Evolutionary conservation across 148 eudicot genomes (phyloP), one percentile per base, ranked within the genome.

Genomic region (Gaultheria prostrata): DNA sequence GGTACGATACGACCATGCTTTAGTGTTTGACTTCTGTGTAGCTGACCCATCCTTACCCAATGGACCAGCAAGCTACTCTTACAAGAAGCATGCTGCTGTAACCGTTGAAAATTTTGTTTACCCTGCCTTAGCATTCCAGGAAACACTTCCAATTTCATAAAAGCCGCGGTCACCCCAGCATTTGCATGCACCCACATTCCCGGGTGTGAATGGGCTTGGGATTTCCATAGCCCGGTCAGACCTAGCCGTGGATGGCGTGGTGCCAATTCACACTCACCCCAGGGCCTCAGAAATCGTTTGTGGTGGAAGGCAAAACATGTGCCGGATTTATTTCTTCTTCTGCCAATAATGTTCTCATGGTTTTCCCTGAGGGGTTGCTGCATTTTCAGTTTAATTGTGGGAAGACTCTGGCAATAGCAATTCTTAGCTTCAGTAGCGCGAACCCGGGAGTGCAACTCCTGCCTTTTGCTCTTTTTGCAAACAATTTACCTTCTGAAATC

Each of bases 251-350:
- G 94, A 87, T 1, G 98, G 98, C 4, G 98, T 95, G 4, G 80
- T 92, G 20, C 98, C 98, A 3, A 78, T 95, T 83, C 98, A 95
- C 95, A 95, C 95, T 1, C 98, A 95, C 88, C 96, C 98, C 0
- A 92, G 87, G 0, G 98, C 84, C 0, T 83, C 92, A 0, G 98
- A 94, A 78, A 43, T 92, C 6, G 79, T 93, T 0, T 45, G 96
- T 95, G 1, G 78, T 87, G 17, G 82, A 92, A 69, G 98, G 98
- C 0, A 69, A 82, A 8, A 88, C 93, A 39, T 83, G 88, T 59
- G 95, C 98, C 0, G 97, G 98, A 0, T 92, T 95, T 65, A 69
- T 95, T 14, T 89, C 91, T 20, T 93, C 93, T 1, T 11, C 15
- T 50, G 93, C 83, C 33, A 93, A 92, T 65, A 28, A 8, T 0